These are phyloP conservation scores for Mucor mucedo DNA, from an alignment of 371 early-diverging fungal genomes.

Conservation along the genomic window DNA sequence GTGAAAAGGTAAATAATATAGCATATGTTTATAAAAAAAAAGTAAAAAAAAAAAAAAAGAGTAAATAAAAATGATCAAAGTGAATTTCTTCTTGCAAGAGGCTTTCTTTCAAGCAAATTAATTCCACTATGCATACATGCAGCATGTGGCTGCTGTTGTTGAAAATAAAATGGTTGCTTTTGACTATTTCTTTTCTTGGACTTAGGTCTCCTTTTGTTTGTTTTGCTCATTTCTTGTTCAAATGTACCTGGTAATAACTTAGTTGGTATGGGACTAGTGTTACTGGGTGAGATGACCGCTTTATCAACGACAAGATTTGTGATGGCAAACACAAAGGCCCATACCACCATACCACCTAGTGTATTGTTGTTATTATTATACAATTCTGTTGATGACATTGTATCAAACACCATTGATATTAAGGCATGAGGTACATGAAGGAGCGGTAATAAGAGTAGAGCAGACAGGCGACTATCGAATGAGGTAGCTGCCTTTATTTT, in stretches of 20 bases:
- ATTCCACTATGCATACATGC: neutral
- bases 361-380: neutral
- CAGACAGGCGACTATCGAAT: conserved; percentile 23
- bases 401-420: conserved; percentile 30
- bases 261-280: neutral
- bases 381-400: neutral
- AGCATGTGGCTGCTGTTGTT: conserved; percentile 1
- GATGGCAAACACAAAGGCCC: conserved; percentile 28
- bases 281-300: neutral
- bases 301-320: conserved; percentile 27
- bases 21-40: neutral
- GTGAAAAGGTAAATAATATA: neutral
- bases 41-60: neutral
- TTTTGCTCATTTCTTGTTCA: neutral
- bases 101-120: neutral
- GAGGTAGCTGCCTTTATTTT: neutral
- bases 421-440: conserved; percentile 35
- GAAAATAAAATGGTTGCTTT: conserved; percentile 8
- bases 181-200: neutral
- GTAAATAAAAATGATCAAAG: neutral
- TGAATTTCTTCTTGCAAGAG: conserved; percentile 12
- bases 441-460: conserved; percentile 26
- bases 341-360: conserved; percentile 21
- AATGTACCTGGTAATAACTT: neutral
- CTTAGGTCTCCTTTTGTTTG: neutral